Evolutionary conservation across 495 filamentous ascomycete genomes (phyloP).

Genomic region (Penicillium canescens): DNA sequence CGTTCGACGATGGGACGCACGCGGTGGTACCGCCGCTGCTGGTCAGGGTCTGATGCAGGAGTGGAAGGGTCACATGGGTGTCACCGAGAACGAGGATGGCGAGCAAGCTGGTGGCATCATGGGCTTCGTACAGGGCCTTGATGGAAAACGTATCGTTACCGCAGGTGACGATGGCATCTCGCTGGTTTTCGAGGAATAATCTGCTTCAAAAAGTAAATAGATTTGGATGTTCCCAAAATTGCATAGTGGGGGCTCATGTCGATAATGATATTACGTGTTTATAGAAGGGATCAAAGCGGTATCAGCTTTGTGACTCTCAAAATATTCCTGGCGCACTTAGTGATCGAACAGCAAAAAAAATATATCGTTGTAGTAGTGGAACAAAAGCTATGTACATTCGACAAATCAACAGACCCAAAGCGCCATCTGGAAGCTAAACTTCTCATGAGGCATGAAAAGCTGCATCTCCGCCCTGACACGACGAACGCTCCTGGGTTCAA

Average conservation of each 20-base stretch:
- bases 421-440: constrained; percentile 24
- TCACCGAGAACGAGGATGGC: constrained; percentile 66
- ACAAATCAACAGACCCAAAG: constrained; percentile 39
- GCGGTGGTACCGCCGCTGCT: constrained; percentile 69
- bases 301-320: background rate
- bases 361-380: constrained; percentile 34
- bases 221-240: background rate
- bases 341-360: constrained; percentile 18
- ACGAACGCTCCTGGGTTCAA: constrained; percentile 8
- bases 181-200: constrained; percentile 63
- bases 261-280: constrained; percentile 14
- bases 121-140: constrained; percentile 81
- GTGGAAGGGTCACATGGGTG: constrained; percentile 79
- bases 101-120: constrained; percentile 74
- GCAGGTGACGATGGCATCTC: constrained; percentile 83
- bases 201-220: background rate
- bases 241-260: constrained; percentile 7
- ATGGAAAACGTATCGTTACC: constrained; percentile 69
- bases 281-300: constrained; percentile 3
- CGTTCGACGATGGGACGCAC: constrained; percentile 81
- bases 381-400: constrained; percentile 46
- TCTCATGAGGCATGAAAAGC: constrained; percentile 5
- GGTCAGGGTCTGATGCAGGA: constrained; percentile 68
- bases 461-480: constrained; percentile 13
- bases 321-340: background rate